Conservation (phyloP, 805 yeast genomes). For the Starmerella cellae region DNA sequence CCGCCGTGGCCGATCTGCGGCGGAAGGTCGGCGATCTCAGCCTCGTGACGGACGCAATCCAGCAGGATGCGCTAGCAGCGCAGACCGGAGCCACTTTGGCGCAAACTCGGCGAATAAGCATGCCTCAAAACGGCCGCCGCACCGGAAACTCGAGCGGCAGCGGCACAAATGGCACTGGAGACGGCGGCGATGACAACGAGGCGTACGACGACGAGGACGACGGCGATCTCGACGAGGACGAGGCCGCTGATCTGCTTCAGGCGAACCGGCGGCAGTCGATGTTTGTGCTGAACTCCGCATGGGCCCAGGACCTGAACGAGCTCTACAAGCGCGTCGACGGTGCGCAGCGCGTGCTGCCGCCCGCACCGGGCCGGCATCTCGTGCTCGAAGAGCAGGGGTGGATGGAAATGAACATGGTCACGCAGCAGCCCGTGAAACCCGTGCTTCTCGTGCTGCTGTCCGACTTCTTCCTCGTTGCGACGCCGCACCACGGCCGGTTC, state of each 20-base stretch:
- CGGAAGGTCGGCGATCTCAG: constrained; percentile 45
- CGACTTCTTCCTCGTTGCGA: constrained; percentile 64
- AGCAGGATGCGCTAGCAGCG: constrained; percentile 40
- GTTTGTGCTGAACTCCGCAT: constrained; percentile 59
- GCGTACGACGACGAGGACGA: constrained; percentile 1
- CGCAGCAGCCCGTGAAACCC: constrained; percentile 66
- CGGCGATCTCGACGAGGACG: constrained; percentile 5
- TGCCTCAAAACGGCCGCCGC: background rate
- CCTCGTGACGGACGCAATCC: constrained; percentile 46
- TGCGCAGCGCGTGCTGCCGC: constrained; percentile 67
- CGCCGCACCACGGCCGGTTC: constrained; percentile 39
- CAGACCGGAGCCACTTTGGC: constrained; percentile 12
- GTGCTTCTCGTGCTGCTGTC: constrained; percentile 65
- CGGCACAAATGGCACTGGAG: constrained; percentile 18
- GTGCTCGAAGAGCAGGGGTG: constrained; percentile 69
- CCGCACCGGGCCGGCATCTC: constrained; percentile 68
- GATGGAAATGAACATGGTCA: constrained; percentile 75
- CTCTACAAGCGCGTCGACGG: constrained; percentile 78
- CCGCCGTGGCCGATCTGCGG: constrained; percentile 50
- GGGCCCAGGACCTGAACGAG: constrained; percentile 60
- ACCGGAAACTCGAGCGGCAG: background rate
- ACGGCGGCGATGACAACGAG: constrained; percentile 1
- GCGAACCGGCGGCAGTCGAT: constrained; percentile 55
- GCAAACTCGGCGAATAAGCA: constrained; percentile 1
- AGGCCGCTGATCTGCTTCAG: background rate